A percentile compares a stretch with the other conserved stretches of the same genome.
phyloP scores from a whole-genome alignment of 169 alveolate genomes.

The Neospora caninum region DNA sequence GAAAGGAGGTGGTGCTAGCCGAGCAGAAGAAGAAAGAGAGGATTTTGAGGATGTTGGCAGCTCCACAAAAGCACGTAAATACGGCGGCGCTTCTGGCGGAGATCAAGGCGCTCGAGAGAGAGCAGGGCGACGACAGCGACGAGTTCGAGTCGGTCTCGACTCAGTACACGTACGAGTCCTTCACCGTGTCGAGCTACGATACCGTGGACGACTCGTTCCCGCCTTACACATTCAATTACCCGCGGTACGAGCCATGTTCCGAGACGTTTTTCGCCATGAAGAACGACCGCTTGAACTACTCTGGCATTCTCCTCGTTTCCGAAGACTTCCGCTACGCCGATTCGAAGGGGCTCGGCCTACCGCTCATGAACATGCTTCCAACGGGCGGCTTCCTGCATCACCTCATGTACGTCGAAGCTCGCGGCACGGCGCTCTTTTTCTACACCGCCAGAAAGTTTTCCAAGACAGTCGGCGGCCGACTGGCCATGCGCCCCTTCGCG shows the following conservation, averaged over 20 bases:
- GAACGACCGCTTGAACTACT: background rate
- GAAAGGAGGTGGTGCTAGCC: background rate
- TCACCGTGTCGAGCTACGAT: constrained; percentile 10
- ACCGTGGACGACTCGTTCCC: background rate
- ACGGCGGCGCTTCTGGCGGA: background rate
- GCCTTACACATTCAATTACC: background rate
- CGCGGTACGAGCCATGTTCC: background rate
- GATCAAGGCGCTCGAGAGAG: background rate
- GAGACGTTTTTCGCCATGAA: background rate
- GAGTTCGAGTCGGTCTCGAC: constrained; percentile 17
- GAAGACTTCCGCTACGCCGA: background rate
- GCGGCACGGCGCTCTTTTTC: background rate
- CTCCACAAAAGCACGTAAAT: background rate
- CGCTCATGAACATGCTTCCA: background rate
- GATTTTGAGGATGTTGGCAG: constrained; percentile 3
- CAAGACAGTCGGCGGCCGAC: background rate
- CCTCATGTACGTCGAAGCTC: constrained; percentile 1
- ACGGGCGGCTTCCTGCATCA: background rate
- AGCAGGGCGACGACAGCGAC: background rate
- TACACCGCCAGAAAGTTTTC: background rate
- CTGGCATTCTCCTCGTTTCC: background rate
- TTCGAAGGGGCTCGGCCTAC: background rate
- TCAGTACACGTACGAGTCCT: background rate
- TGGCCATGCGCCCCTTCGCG: background rate
- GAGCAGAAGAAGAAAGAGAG: background rate